Percentiles rank a stretch among this genome's conserved stretches.
Evolutionary conservation across 2,329 filamentous ascomycete species (phyloP).

Genomic region (Cordyceps javanica): DNA sequence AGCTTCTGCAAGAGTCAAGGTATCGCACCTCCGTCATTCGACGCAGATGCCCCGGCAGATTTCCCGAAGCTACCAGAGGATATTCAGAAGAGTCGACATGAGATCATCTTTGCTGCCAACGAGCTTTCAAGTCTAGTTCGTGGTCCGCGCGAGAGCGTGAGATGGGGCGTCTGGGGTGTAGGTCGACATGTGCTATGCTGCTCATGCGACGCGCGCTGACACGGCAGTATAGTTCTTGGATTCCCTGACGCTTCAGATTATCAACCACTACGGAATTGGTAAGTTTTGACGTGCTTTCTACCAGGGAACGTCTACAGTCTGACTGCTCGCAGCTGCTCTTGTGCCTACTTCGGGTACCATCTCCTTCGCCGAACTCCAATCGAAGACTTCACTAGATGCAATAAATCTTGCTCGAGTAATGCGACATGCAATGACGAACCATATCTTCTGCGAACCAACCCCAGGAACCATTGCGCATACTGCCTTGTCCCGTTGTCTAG

Average conservation of each 20-base stretch:
- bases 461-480: slow-evolving; percentile 50
- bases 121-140: slow-evolving; percentile 42
- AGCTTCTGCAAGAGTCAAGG: slow-evolving; percentile 38
- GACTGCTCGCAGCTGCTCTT: slow-evolving; percentile 36
- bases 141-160: slow-evolving; percentile 44
- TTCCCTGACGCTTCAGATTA: slow-evolving; percentile 42
- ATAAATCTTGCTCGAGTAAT: slow-evolving; percentile 45
- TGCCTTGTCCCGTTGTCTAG: slow-evolving; percentile 45
- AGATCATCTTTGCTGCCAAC: slow-evolving; percentile 42
- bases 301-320: slow-evolving; percentile 1
- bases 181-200: slow-evolving; percentile 21
- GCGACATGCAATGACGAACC: slow-evolving; percentile 52
- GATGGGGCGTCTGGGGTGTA: slow-evolving; percentile 48
- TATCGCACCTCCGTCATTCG: slow-evolving; percentile 38
- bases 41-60: slow-evolving; percentile 35
- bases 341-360: slow-evolving; percentile 43
- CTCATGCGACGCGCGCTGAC: background rate
- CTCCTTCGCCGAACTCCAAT: slow-evolving; percentile 38
- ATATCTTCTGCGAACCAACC: slow-evolving; percentile 46
- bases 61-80: slow-evolving; percentile 43
- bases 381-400: slow-evolving; percentile 39
- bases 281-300: slow-evolving; percentile 12
- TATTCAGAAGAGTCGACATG: slow-evolving; percentile 38
- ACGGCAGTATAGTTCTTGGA: slow-evolving; percentile 37
- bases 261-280: slow-evolving; percentile 47